These are phyloP conservation scores for Leptographium galeiforme DNA, from an alignment of 2,329 filamentous ascomycete genomes.

Conservation along the genomic window DNA sequence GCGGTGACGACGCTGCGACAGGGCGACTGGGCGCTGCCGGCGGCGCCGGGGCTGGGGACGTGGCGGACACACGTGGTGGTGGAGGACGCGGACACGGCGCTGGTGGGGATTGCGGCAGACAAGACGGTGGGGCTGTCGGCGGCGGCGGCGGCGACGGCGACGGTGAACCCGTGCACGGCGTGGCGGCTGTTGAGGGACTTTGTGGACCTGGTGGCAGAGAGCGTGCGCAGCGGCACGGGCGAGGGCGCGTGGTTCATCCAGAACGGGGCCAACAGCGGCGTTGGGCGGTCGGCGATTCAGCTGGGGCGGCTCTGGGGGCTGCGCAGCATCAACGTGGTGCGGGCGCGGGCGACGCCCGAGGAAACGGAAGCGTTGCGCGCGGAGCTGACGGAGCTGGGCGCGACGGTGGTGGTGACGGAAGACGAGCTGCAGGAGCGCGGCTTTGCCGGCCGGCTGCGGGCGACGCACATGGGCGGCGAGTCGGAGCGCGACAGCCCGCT, in stretches of 20 bases:
- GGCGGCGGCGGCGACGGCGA: slow-evolving; percentile 73
- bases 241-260: slow-evolving; percentile 92
- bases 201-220: slow-evolving; percentile 32
- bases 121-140: slow-evolving; percentile 38
- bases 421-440: slow-evolving; percentile 40
- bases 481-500: slow-evolving; percentile 36
- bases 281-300: slow-evolving; percentile 85
- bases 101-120: slow-evolving; percentile 45
- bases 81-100: slow-evolving; percentile 32
- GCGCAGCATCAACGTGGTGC: slow-evolving; percentile 79
- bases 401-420: slow-evolving; percentile 43
- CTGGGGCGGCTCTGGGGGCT: slow-evolving; percentile 75
- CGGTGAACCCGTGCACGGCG: slow-evolving; percentile 86
- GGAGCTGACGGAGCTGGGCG: slow-evolving; percentile 41
- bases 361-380: slow-evolving; percentile 47
- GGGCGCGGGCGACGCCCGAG: slow-evolving; percentile 51
- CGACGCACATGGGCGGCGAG: slow-evolving; percentile 56
- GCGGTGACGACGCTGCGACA: slow-evolving; percentile 39
- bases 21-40: slow-evolving; percentile 93
- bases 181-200: slow-evolving; percentile 88
- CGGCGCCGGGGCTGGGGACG: slow-evolving; percentile 70
- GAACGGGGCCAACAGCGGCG: slow-evolving; percentile 90
- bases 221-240: slow-evolving; percentile 35
- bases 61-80: slow-evolving; percentile 84
- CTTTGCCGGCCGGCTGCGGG: slow-evolving; percentile 41